These are phyloP conservation scores for Komagataella pseudopastoris DNA, from an alignment of 805 yeast species.

Conservation along the genomic window DNA sequence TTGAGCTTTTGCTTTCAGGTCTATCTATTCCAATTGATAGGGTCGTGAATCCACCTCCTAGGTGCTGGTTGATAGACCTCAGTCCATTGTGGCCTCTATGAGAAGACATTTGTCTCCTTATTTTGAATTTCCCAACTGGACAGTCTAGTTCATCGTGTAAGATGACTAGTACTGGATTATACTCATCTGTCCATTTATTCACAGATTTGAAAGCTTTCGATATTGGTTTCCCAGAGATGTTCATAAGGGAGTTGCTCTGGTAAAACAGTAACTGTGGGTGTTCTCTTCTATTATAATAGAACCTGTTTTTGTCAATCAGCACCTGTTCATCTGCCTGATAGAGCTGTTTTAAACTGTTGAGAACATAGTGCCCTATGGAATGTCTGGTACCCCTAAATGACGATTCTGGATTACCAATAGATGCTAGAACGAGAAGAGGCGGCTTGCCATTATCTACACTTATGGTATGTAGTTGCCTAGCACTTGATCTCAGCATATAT, in stretches of 20 bases:
- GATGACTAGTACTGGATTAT: conserved; percentile 34
- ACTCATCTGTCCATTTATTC: conserved; percentile 10
- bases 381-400: conserved; percentile 54
- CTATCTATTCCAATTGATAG: conserved; percentile 71
- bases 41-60: conserved; percentile 45
- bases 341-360: conserved; percentile 12
- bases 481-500: conserved; percentile 11
- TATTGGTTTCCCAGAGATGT: conserved; percentile 50
- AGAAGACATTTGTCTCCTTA: conserved; percentile 45
- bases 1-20: conserved; percentile 29
- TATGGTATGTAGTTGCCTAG: neutral
- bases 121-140: conserved; percentile 50
- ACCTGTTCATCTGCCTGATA: conserved; percentile 5
- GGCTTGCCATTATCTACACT: conserved; percentile 7
- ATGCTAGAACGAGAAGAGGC: conserved; percentile 23
- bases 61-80: conserved; percentile 32
- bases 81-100: conserved; percentile 83
- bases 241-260: conserved; percentile 53
- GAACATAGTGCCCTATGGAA: conserved; percentile 57
- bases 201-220: conserved; percentile 29
- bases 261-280: conserved; percentile 25
- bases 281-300: conserved; percentile 9
- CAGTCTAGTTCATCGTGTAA: conserved; percentile 72
- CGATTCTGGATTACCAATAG: conserved; percentile 71
- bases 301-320: conserved; percentile 11